A percentile compares a stretch with the other conserved stretches of the same genome.
These are phyloP conservation scores for Lathyrus tuberosus DNA, from an alignment of 306 rosid genomes.

Conservation along the genomic window DNA sequence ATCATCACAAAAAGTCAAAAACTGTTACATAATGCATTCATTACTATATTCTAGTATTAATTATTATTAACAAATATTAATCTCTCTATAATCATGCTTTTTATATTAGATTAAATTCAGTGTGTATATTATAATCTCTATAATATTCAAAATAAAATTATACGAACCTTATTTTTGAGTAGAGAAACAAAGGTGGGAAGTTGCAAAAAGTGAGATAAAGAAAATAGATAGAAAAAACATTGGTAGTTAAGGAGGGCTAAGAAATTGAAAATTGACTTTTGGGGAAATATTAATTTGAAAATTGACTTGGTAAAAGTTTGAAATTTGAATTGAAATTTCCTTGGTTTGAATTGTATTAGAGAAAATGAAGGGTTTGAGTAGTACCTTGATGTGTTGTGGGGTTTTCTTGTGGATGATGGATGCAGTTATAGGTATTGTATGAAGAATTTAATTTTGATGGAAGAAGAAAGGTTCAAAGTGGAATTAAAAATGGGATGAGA, in stretches of 20 bases:
- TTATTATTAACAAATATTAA: too few relatives aligned
- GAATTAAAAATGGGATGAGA: neutral
- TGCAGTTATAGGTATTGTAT: neutral
- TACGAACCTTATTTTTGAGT: too few relatives aligned
- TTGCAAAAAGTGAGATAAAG: neutral
- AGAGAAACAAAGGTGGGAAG: neutral
- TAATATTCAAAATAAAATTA: neutral
- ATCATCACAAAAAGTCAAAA: conserved; percentile 29
- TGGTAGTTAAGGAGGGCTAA: neutral
- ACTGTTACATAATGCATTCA: conserved; percentile 8
- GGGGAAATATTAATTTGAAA: neutral
- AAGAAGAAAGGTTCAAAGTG: neutral
- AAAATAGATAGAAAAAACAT: neutral
- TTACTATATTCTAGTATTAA: too few relatives aligned
- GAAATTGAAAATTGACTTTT: neutral
- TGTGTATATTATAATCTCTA: neutral
- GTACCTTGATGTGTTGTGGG: neutral
- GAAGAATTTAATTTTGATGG: neutral
- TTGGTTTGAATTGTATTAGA: too few relatives aligned
- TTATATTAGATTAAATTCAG: neutral
- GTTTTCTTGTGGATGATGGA: neutral
- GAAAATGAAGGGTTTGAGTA: too few relatives aligned
- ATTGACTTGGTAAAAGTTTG: neutral
- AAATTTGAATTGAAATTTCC: neutral
- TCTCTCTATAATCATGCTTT: too few relatives aligned